Percentiles rank a stretch among this genome's conserved stretches.
phyloP scores from a whole-genome alignment of 768 basidiomycete species.

The Mycena rosella region DNA sequence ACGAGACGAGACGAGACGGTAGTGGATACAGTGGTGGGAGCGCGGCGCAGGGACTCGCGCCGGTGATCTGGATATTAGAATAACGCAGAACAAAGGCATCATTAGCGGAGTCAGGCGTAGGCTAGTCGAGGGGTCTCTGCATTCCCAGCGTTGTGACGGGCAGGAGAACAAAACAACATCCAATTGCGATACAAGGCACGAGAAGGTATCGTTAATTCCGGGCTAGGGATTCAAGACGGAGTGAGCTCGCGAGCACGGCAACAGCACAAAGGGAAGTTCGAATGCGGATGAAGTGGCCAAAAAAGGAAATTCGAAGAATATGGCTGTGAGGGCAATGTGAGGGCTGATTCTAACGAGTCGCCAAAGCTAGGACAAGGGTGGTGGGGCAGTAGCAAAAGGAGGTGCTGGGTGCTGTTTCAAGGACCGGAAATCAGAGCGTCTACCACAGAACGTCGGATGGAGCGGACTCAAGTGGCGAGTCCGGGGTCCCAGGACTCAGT shows the following conservation, averaged over 20 bases:
- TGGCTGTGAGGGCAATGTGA: slow-evolving; percentile 3
- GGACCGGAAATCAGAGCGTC: no score
- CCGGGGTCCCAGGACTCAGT: no score
- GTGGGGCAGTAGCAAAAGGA: neutral
- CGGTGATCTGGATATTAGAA: neutral
- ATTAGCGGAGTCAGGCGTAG: slow-evolving; percentile 13
- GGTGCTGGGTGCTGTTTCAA: no score
- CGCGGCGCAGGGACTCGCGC: slow-evolving; percentile 18
- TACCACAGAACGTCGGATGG: no score
- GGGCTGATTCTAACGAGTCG: neutral
- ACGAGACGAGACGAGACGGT: neutral
- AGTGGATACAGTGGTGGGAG: slow-evolving; percentile 27
- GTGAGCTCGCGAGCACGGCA: neutral
- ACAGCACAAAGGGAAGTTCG: slow-evolving; percentile 13
- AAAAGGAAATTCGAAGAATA: slow-evolving; percentile 22
- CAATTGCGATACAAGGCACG: slow-evolving; percentile 29
- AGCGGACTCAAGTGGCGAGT: no score
- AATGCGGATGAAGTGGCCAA: slow-evolving; percentile 13
- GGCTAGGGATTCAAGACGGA: neutral
- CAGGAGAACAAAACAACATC: slow-evolving; percentile 20
- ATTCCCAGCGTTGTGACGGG: neutral
- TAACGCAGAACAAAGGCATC: slow-evolving; percentile 23
- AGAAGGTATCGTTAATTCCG: neutral
- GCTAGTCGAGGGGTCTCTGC: neutral
- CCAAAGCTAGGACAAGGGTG: neutral